These are phyloP conservation scores for Niveomyces coronatus DNA, from an alignment of 2,329 filamentous ascomycete species.

Conservation along the genomic window DNA sequence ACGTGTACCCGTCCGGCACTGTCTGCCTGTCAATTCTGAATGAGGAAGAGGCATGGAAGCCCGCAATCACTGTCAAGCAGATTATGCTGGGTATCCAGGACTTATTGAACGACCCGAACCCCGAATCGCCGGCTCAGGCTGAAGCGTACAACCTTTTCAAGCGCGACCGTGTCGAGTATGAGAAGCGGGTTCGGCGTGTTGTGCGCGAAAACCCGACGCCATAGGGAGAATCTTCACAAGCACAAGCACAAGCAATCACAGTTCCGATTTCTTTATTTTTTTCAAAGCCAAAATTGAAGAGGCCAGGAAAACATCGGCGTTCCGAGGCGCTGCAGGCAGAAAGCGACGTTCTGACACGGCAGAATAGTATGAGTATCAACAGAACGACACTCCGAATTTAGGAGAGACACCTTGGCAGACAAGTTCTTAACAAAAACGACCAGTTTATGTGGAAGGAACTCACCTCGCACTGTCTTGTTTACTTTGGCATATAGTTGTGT, in stretches of 20 bases:
- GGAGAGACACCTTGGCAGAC: too few relatives aligned
- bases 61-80: slow-evolving; percentile 96
- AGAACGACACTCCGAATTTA: too few relatives aligned
- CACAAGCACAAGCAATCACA: neutral
- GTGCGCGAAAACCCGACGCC: slow-evolving; percentile 83
- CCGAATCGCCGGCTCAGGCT: slow-evolving; percentile 90
- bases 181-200: slow-evolving; percentile 74
- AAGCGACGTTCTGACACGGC: neutral
- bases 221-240: slow-evolving; percentile 32
- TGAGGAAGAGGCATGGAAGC: slow-evolving; percentile 98
- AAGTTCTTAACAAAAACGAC: too few relatives aligned
- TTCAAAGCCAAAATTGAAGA: neutral
- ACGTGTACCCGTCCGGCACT: slow-evolving; percentile 96
- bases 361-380: too few relatives aligned
- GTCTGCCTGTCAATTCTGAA: slow-evolving; percentile 96
- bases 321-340: neutral
- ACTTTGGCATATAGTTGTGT: too few relatives aligned
- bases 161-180: slow-evolving; percentile 78
- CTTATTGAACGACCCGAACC: slow-evolving; percentile 90
- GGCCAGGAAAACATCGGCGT: neutral
- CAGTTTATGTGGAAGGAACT: too few relatives aligned
- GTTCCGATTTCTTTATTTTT: neutral
- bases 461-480: too few relatives aligned
- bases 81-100: slow-evolving; percentile 95
- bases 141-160: slow-evolving; percentile 97